phyloP scores from a whole-genome alignment of 148 eudicot genomes.

The Dysphania ambrosioides region DNA sequence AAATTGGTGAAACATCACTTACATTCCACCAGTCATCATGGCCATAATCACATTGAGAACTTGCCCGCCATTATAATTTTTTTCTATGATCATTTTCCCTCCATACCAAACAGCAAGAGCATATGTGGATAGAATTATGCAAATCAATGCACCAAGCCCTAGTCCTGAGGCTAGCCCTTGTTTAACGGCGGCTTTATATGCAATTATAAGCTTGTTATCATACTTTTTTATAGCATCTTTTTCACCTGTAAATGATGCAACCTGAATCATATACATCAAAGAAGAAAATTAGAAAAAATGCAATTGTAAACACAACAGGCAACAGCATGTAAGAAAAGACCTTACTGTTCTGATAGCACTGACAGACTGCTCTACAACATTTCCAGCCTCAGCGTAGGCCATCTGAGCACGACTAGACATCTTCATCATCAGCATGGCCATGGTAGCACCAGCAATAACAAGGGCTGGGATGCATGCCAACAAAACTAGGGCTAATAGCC shows the following conservation, averaged over 20 bases:
- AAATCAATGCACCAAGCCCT: constrained; percentile 51
- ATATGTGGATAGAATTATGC: constrained; percentile 41
- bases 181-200: constrained; percentile 45
- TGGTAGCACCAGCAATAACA: constrained; percentile 47
- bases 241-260: constrained; percentile 85
- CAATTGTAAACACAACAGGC: neutral
- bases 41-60: constrained; percentile 71
- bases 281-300: neutral
- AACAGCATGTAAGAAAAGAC: neutral
- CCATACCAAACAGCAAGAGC: constrained; percentile 82
- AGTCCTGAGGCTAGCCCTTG: constrained; percentile 76
- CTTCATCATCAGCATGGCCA: constrained; percentile 51
- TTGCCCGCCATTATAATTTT: constrained; percentile 70
- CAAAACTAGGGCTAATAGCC: constrained; percentile 71
- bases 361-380: constrained; percentile 71
- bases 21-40: constrained; percentile 72
- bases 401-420: constrained; percentile 63
- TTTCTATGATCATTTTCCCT: constrained; percentile 49
- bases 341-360: constrained; percentile 80
- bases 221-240: constrained; percentile 53
- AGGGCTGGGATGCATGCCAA: constrained; percentile 56
- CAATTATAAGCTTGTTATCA: constrained; percentile 40
- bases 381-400: constrained; percentile 79
- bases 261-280: constrained; percentile 35
- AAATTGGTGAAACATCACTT: constrained; percentile 24